A percentile compares a stretch with the other conserved stretches of the same genome.
These are phyloP conservation scores for Yamadazyma jaroonii DNA, from an alignment of 1,139 yeast species.

Conservation along the genomic window DNA sequence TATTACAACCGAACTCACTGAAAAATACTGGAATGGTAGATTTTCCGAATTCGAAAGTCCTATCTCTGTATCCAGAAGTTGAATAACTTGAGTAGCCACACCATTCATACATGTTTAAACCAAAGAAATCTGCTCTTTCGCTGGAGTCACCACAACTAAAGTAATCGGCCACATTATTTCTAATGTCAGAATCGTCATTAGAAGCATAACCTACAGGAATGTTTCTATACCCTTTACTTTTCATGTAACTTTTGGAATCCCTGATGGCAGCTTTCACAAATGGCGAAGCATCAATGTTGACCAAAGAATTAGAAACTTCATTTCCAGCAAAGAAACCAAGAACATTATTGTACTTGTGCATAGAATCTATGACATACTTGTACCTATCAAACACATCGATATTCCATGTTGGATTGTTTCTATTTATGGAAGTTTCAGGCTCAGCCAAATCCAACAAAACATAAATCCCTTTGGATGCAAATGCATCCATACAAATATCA, in stretches of 20 bases:
- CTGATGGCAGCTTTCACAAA: constrained; percentile 63
- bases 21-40: constrained; percentile 57
- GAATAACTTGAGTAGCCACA: constrained; percentile 60
- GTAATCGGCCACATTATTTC: constrained; percentile 45
- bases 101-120: constrained; percentile 66
- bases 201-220: constrained; percentile 65
- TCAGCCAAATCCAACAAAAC: constrained; percentile 55
- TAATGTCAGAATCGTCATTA: constrained; percentile 54
- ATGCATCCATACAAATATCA: constrained; percentile 53
- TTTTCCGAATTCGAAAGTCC: constrained; percentile 46
- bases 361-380: constrained; percentile 49
- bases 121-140: constrained; percentile 49
- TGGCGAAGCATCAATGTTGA: constrained; percentile 53
- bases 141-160: constrained; percentile 43
- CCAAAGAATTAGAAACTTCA: constrained; percentile 53
- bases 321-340: constrained; percentile 63
- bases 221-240: constrained; percentile 36
- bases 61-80: constrained; percentile 54
- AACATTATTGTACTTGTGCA: constrained; percentile 47
- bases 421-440: constrained; percentile 48
- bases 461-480: constrained; percentile 53
- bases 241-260: constrained; percentile 51
- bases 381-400: constrained; percentile 31
- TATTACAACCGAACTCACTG: constrained; percentile 63
- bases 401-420: constrained; percentile 52